Evolutionary conservation across 2,329 filamentous ascomycete genomes (phyloP).

Genomic region (Botrytis tulipae): DNA sequence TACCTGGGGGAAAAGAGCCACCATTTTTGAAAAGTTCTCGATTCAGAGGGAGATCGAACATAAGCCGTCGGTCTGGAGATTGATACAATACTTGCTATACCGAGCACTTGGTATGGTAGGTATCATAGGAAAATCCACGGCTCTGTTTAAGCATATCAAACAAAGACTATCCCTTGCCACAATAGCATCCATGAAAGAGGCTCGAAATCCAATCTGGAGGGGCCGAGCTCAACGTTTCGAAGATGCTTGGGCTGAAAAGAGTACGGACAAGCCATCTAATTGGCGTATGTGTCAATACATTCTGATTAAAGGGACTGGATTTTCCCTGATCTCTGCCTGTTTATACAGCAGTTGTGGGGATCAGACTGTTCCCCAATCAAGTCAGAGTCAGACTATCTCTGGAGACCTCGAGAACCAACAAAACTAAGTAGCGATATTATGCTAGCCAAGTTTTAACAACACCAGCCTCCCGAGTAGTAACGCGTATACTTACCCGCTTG

Average conservation of each 20-base stretch:
- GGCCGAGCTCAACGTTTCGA: not conserved
- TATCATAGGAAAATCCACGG: not conserved
- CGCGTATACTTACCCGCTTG: not conserved
- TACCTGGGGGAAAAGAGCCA: not conserved
- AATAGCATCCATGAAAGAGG: not conserved
- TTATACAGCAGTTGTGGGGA: not conserved
- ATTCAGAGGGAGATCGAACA: not conserved
- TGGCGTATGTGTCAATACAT: not conserved
- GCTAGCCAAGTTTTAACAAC: not conserved
- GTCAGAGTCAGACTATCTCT: not conserved
- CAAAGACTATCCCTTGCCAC: not conserved
- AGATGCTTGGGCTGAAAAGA: not conserved
- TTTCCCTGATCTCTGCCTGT: not conserved
- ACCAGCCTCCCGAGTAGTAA: not conserved
- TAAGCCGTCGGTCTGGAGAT: not conserved
- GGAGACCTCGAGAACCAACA: not conserved
- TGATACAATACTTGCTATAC: not conserved
- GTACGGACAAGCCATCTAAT: not conserved
- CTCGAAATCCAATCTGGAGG: not conserved
- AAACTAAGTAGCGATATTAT: not conserved
- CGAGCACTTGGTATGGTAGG: not conserved
- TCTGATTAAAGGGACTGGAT: not conserved
- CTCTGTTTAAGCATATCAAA: not conserved
- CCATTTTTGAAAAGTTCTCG: not conserved
- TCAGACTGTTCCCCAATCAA: not conserved